Base-by-base conservation (phyloP, 163 green algal genomes). In the Coccomyxa subellipsoidea region DNA sequence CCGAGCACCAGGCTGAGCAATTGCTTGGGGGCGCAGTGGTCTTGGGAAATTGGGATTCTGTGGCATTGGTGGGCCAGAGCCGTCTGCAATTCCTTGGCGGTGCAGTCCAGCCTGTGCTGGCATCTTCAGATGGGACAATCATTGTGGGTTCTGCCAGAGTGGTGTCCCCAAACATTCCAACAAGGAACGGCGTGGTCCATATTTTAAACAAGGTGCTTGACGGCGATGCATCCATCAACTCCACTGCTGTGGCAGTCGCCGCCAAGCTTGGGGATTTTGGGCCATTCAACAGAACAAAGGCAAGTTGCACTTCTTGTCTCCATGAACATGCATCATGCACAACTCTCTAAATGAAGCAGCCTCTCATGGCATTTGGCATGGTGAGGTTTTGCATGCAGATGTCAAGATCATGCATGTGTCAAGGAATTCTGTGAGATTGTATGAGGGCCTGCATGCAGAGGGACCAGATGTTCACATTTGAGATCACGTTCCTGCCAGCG, bases 241-340 rank as follows among this genome's bases (percentile, higher is more conserved):
- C 59, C 9, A 79, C 66, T 4, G 39, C 59, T 40, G 38, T 89
- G 8, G 73, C 72, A 21, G 31, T 53, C 25, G 82, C 81, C 6
- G 85, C 83, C 21, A 72, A 31, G 5, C 59, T 83, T 27, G 82
- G 66, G 25, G 82, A 87, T 69, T 82, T 87, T 47, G 85, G 85
- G 0, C 85, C 85, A 40, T 89, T 87, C 73, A 81, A 72, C 54
- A 40, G 40, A 12, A 73, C 66, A 5, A 73, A 73, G 66, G 66
- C n/a, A 59, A 59, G 47, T 18, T 23, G 21, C 23, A 8, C 5
- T 6, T 59, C n/a, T n/a, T n/a, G n/a, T n/a, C n/a, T n/a, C n/a
- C n/a, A n/a, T n/a, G n/a, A n/a, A n/a, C n/a, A n/a, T n/a, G n/a
- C n/a, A n/a, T n/a, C n/a, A n/a, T n/a, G n/a, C n/a, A n/a, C n/a